phyloP scores from a whole-genome alignment of 257 asterid species.

The Nemophila menziesii region DNA sequence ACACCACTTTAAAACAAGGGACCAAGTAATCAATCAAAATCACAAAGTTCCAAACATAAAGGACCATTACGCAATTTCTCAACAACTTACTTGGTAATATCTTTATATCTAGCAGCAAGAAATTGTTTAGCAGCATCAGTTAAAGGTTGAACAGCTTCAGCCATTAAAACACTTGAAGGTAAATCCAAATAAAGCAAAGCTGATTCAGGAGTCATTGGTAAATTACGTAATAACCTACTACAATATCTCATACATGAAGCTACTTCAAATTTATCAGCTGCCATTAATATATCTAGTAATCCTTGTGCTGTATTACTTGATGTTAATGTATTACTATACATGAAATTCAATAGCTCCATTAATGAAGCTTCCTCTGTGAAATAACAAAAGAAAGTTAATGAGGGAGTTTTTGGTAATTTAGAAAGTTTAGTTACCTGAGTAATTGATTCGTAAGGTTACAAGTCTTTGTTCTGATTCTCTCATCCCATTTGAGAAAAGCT shows the following conservation, averaged over 20 bases:
- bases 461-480: conserved; percentile 20
- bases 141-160: conserved; percentile 19
- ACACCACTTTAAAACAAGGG: too few species aligned
- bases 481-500: conserved; percentile 24
- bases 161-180: conserved; percentile 19
- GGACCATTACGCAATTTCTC: too few species aligned
- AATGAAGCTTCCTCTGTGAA: conserved; percentile 20
- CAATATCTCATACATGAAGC: conserved; percentile 21
- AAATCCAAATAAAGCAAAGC: conserved; percentile 18
- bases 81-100: conserved; percentile 18
- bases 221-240: conserved; percentile 12
- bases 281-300: conserved; percentile 20
- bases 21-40: too few species aligned
- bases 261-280: conserved; percentile 22
- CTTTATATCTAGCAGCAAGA: conserved; percentile 16
- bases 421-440: conserved; percentile 12
- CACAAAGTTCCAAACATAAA: too few species aligned
- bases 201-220: conserved; percentile 16
- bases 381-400: conserved; percentile 3
- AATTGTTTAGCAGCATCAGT: conserved; percentile 20
- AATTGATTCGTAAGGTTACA: conserved; percentile 14
- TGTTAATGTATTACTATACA: conserved; percentile 20
- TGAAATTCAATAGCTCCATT: conserved; percentile 21
- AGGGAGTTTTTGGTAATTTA: conserved; percentile 2
- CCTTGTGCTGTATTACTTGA: conserved; percentile 11